Percentiles rank a stretch among this genome's conserved stretches.
These are phyloP conservation scores for Psilocybe subaeruginosa DNA, from an alignment of 768 basidiomycete species.

Conservation along the genomic window DNA sequence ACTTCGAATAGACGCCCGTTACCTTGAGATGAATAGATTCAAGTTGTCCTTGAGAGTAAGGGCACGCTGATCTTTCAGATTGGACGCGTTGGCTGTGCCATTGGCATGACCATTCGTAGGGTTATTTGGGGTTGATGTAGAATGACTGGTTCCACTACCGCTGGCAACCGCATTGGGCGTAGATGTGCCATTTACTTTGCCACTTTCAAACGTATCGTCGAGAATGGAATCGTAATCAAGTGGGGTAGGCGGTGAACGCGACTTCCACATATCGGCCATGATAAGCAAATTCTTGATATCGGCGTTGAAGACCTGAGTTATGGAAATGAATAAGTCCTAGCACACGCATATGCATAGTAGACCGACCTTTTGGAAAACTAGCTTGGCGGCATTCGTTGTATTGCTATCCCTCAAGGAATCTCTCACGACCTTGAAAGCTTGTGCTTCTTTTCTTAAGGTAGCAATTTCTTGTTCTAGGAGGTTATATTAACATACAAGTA, in stretches of 20 bases:
- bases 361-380: slow-evolving; percentile 83
- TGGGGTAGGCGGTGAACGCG: slow-evolving; percentile 83
- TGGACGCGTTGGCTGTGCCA: slow-evolving; percentile 24
- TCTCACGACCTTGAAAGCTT: slow-evolving; percentile 85
- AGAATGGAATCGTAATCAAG: slow-evolving; percentile 82
- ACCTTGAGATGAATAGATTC: slow-evolving; percentile 86
- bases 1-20: slow-evolving; percentile 9
- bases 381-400: slow-evolving; percentile 56
- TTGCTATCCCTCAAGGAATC: slow-evolving; percentile 40
- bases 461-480: slow-evolving; percentile 85
- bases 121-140: not conserved
- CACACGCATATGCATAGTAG: too few species aligned
- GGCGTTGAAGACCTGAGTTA: slow-evolving; percentile 76
- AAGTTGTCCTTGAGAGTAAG: slow-evolving; percentile 82
- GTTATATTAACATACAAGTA: not conserved
- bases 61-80: slow-evolving; percentile 82
- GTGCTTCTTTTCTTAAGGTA: slow-evolving; percentile 85
- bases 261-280: slow-evolving; percentile 98
- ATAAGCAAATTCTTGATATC: slow-evolving; percentile 88
- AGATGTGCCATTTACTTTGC: slow-evolving; percentile 24
- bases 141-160: slow-evolving; percentile 13
- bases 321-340: not conserved
- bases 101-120: slow-evolving; percentile 30
- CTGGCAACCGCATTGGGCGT: slow-evolving; percentile 31
- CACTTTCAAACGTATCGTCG: slow-evolving; percentile 59